Evolutionary conservation across 306 rosid species (phyloP).

Genomic region (Vigna angularis): DNA sequence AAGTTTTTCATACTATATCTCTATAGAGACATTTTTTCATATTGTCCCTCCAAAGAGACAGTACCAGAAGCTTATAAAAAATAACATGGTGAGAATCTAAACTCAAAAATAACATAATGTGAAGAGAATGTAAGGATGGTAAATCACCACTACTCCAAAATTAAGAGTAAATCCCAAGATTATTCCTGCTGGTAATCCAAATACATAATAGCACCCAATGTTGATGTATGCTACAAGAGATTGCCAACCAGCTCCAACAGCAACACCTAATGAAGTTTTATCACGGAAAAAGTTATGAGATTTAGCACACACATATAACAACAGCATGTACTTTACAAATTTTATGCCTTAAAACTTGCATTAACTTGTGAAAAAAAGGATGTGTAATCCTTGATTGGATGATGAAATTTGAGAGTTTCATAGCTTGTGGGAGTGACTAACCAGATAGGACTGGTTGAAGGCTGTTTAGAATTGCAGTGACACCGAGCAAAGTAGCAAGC

Average conservation of each 20-base stretch:
- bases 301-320: too few species aligned
- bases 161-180: conserved; percentile 67
- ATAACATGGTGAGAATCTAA: conserved; percentile 1
- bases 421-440: conserved; percentile 22
- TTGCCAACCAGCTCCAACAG: conserved; percentile 94
- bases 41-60: too few species aligned
- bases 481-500: conserved; percentile 64
- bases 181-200: conserved; percentile 86
- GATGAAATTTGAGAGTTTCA: conserved; percentile 1
- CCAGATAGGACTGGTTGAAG: conserved; percentile 88
- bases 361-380: conserved; percentile 12
- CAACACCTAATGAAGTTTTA: conserved; percentile 63
- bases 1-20: too few species aligned
- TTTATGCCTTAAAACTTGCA: neutral
- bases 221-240: conserved; percentile 81
- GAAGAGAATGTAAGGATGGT: neutral
- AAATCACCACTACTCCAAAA: conserved; percentile 66
- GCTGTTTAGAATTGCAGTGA: conserved; percentile 74
- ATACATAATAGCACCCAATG: conserved; percentile 67
- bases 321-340: too few species aligned
- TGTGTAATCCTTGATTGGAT: neutral
- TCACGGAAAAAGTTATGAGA: too few species aligned
- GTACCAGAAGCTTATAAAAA: too few species aligned
- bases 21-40: too few species aligned
- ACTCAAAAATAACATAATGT: neutral